phyloP scores from a whole-genome alignment of 2,329 filamentous ascomycete species.

The Grosmannia penicillata region DNA sequence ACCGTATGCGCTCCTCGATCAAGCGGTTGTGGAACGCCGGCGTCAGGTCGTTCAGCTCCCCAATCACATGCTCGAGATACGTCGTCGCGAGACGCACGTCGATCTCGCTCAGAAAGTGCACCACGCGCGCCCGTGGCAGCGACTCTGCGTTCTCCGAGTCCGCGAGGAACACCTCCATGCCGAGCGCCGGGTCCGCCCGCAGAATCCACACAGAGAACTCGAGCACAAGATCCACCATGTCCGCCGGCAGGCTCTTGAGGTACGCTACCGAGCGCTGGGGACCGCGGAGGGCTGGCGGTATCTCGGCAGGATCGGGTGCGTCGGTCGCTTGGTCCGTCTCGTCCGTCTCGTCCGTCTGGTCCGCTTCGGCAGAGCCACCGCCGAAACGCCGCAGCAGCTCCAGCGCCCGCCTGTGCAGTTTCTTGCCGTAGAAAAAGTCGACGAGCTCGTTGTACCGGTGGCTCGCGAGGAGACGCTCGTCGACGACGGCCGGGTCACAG shows the following conservation, averaged over 20 bases:
- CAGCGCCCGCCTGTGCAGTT: constrained; percentile 74
- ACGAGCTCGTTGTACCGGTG: constrained; percentile 85
- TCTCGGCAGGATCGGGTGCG: not conserved
- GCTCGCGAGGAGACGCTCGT: constrained; percentile 78
- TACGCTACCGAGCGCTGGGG: constrained; percentile 77
- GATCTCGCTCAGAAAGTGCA: constrained; percentile 57
- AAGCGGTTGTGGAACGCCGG: constrained; percentile 80
- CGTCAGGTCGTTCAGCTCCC: constrained; percentile 69
- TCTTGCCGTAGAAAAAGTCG: constrained; percentile 96
- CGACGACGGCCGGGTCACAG: constrained; percentile 89
- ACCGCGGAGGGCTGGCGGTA: constrained; percentile 47
- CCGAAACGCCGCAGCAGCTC: constrained; percentile 74
- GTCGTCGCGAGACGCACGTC: constrained; percentile 57
- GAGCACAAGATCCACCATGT: constrained; percentile 78
- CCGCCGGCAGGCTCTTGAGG: constrained; percentile 74
- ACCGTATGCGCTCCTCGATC: constrained; percentile 52
- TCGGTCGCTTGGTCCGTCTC: not conserved
- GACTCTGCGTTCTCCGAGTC: constrained; percentile 93
- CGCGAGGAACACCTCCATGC: constrained; percentile 85
- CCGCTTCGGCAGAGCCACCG: constrained; percentile 34
- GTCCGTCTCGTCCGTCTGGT: constrained; percentile 17
- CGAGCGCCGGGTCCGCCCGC: constrained; percentile 52
- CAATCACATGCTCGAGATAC: constrained; percentile 85
- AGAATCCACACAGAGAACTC: constrained; percentile 88
- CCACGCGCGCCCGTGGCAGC: constrained; percentile 61